These are phyloP conservation scores for Lotmaria passim DNA, from an alignment of 208 protist genomes.

Conservation along the genomic window DNA sequence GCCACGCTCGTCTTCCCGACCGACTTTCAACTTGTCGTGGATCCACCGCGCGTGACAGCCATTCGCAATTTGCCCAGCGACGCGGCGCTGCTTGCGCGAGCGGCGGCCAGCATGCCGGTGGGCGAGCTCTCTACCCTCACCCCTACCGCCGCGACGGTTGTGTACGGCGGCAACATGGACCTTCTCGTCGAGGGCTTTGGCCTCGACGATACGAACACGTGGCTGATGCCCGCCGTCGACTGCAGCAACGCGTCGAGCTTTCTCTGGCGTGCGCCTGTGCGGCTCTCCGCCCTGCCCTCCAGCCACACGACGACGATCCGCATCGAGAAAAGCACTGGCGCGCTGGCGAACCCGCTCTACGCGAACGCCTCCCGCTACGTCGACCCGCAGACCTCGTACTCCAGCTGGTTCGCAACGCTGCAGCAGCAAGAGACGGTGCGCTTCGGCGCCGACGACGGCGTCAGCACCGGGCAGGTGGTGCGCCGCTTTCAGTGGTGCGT, in stretches of 20 bases:
- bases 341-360: conserved; percentile 8
- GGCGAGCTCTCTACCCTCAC: background rate
- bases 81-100: conserved; percentile 28
- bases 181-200: conserved; percentile 76
- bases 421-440: conserved; percentile 49
- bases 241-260: conserved; percentile 70
- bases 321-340: conserved; percentile 4
- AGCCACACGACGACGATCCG: conserved; percentile 18
- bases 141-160: conserved; percentile 35
- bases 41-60: conserved; percentile 41
- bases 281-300: conserved; percentile 62
- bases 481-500: conserved; percentile 76
- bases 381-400: conserved; percentile 56
- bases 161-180: conserved; percentile 67
- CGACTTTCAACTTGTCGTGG: conserved; percentile 58
- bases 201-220: conserved; percentile 46
- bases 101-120: conserved; percentile 12
- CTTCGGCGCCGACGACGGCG: conserved; percentile 36
- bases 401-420: conserved; percentile 72
- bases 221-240: conserved; percentile 69
- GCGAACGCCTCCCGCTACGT: conserved; percentile 56
- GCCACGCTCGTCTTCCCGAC: conserved; percentile 50
- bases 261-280: conserved; percentile 61
- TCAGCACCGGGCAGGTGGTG: conserved; percentile 34
- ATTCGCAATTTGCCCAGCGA: conserved; percentile 49